Evolutionary conservation across 1,139 yeast genomes (phyloP).

Genomic region (Protomyces inundatus): DNA sequence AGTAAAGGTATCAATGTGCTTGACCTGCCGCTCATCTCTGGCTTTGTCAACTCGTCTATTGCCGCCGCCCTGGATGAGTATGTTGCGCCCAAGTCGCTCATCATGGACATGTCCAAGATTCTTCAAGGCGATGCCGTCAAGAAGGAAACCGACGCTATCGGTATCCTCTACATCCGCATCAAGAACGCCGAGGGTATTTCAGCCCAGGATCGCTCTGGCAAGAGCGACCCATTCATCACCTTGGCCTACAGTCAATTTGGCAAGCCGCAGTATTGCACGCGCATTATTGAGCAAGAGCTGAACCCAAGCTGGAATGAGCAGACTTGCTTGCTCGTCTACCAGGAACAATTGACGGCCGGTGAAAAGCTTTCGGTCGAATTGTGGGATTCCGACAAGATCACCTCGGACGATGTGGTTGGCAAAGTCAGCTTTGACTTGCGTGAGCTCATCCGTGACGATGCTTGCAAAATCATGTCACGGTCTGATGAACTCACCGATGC

Average conservation of each 20-base stretch:
- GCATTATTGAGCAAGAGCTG: slow-evolving; percentile 25
- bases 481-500: slow-evolving; percentile 14
- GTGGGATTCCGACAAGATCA: slow-evolving; percentile 26
- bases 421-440: slow-evolving; percentile 20
- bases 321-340: slow-evolving; percentile 23
- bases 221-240: slow-evolving; percentile 27
- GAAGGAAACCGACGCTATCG: slow-evolving; percentile 27
- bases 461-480: slow-evolving; percentile 10
- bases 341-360: slow-evolving; percentile 27
- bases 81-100: slow-evolving; percentile 26
- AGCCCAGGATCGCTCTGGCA: slow-evolving; percentile 26
- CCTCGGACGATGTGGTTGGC: slow-evolving; percentile 27
- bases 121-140: slow-evolving; percentile 27
- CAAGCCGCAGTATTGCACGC: slow-evolving; percentile 26
- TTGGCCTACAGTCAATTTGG: slow-evolving; percentile 24
- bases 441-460: slow-evolving; percentile 16
- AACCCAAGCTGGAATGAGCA: slow-evolving; percentile 27
- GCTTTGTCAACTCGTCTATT: slow-evolving; percentile 26
- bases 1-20: slow-evolving; percentile 27
- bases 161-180: slow-evolving; percentile 22
- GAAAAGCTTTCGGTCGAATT: slow-evolving; percentile 25
- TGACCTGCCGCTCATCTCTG: slow-evolving; percentile 26
- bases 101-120: slow-evolving; percentile 27
- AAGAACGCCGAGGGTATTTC: slow-evolving; percentile 24
- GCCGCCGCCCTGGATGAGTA: slow-evolving; percentile 28